Evolutionary conservation across 441 rosid species (phyloP).

Genomic region (Melastoma candidum): DNA sequence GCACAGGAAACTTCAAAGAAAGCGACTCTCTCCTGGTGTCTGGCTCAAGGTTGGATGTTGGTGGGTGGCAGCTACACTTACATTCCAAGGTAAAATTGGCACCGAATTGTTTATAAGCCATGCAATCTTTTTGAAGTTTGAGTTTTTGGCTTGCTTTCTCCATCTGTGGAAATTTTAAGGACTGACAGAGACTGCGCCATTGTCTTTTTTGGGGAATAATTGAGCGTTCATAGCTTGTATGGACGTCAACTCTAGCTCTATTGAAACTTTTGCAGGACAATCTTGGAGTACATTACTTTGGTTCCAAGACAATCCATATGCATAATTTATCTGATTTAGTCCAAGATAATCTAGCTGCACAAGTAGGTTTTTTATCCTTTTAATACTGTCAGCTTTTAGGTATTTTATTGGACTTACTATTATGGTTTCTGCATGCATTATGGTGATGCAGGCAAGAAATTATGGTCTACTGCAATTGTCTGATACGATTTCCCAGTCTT

Average conservation of each 20-base stretch:
- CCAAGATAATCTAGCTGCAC: conserved; percentile 58
- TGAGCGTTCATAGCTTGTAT: conserved; percentile 5
- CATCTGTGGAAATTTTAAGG: background rate
- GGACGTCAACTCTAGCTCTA: conserved; percentile 18
- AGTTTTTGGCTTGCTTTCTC: background rate
- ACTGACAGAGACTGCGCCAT: too few species aligned
- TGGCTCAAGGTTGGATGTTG: conserved; percentile 67
- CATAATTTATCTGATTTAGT: conserved; percentile 92
- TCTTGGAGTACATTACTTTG: conserved; percentile 74
- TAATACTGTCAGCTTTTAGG: background rate
- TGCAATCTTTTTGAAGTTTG: too few species aligned
- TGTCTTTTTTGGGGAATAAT: too few species aligned
- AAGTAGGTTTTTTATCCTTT: conserved; percentile 34
- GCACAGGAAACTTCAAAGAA: conserved; percentile 28
- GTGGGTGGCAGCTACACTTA: conserved; percentile 88
- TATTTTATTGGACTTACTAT: conserved; percentile 3
- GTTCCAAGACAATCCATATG: conserved; percentile 92
- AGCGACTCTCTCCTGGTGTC: conserved; percentile 63
- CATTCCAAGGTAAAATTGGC: conserved; percentile 45
- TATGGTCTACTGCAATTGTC: conserved; percentile 62
- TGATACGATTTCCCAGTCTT: conserved; percentile 52
- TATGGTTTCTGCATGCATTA: conserved; percentile 11
- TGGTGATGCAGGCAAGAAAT: conserved; percentile 45
- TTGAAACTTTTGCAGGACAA: conserved; percentile 38
- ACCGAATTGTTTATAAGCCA: background rate